These are phyloP conservation scores for Voacanga thouarsii DNA, from an alignment of 257 asterid genomes.

Conservation along the genomic window DNA sequence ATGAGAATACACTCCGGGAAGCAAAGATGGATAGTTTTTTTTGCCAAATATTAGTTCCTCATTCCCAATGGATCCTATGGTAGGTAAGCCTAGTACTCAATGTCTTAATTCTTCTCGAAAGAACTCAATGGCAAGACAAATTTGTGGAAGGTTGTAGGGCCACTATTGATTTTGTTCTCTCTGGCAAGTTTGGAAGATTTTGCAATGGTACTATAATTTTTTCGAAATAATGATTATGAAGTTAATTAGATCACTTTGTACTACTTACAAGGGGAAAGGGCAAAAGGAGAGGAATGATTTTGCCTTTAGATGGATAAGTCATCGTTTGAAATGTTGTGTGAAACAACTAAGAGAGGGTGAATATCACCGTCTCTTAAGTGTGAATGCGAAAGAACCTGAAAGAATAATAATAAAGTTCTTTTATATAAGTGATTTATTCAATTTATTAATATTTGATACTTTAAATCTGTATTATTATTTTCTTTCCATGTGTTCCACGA, in stretches of 20 bases:
- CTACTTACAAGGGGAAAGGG: background rate
- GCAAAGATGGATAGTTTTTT: no score
- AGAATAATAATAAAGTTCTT: no score
- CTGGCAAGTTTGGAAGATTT: background rate
- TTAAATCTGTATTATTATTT: no score
- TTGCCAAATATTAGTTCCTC: no score
- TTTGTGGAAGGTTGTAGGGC: background rate
- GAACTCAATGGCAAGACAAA: background rate
- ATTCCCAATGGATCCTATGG: background rate
- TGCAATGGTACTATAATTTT: background rate
- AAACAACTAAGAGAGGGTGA: background rate
- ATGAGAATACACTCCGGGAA: no score
- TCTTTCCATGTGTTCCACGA: no score
- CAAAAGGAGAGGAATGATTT: background rate
- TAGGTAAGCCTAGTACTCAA: background rate
- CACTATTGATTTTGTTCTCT: background rate
- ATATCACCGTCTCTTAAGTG: no score
- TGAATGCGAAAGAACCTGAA: no score
- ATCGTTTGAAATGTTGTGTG: background rate
- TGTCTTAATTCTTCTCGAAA: background rate
- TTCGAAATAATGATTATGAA: background rate
- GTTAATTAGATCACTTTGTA: background rate
- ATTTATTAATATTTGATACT: no score
- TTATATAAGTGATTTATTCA: no score
- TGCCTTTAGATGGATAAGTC: background rate